Evolutionary conservation across 1,284 basidiomycete genomes (phyloP), one percentile per base, ranked within the genome.

Genomic region (Papiliotrema laurentii): DNA sequence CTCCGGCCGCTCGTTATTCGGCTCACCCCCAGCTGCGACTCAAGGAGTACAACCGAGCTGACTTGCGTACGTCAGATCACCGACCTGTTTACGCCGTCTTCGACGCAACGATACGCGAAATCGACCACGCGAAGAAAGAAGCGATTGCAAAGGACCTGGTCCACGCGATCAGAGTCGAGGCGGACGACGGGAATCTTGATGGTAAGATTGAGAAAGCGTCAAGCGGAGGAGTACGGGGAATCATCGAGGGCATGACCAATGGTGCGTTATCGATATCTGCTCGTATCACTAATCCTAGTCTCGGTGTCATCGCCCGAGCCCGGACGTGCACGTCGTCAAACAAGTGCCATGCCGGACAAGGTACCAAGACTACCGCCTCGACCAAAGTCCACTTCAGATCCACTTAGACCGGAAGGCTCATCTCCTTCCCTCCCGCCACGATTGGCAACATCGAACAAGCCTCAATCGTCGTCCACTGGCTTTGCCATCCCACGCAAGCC

Each of bases 31-130:
- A 61, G 50, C 47, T 65, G 4, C 43, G 57, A 9, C 53, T 68
- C 25, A 59, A 66, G 30, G 59, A 61, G 2, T 81, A 81, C 55
- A 53, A 66, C 26, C 68, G 90, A 49, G 86, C 89, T 18, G 88
- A 94, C 59, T 75, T 98, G 53, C 80, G 79, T 63, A 83, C 87
- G 2, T 97, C 92, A 10, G 96, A 99, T 74, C 96, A 99, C 69
- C 83, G 87, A 60, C 96, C 96, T 63, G 93, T 98, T 1, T 94
- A 87, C 61, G 89, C 85, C 2, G 73, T 87, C 5, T 91, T 97
- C 73, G 78, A 82, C 43, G 83, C 84, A 0, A 81, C 85, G 44
- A 82, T 94, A 25, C 80, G 86, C 40, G 80, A 86, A 24, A 79
- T 97, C 33, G 90, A 98, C 66, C 73, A 82, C 21, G 77, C 75